Evolutionary conservation across 225 moss, liverwort and hornwort genomes (phyloP), one percentile per base, ranked within the genome.

Genomic region (Rhytidiadelphus loreus): DNA sequence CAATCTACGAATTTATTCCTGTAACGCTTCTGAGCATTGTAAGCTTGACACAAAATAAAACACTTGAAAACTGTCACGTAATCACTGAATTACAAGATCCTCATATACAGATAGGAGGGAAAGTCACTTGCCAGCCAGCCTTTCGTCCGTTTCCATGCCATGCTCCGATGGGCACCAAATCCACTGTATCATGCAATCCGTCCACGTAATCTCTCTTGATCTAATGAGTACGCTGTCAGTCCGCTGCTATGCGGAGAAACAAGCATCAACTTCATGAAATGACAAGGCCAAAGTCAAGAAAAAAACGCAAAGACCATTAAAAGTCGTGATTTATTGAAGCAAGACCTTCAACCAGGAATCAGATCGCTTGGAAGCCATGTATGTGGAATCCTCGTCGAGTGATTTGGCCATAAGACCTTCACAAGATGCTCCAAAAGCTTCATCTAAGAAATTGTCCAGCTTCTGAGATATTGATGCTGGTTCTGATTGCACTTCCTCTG

Each of bases 71-170:
- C 32, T 56, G 33, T 84, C 86, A 82, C 26, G 33, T 86, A 5
- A 48, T 63, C 57, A 91, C 64, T 48, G 25, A 62, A 60, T 16
- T 80, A 64, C 37, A 87, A 80, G 59, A 83, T 44, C 84, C 50
- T 61, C 64, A 33, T 69, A 29, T 77, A 29, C n/a, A 85, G 43
- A 92, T 82, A 77, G n/a, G 28, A 84, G 37, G n/a, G 52, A 77
- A 74, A 87, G 58, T 64, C 87, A 91, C 95, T 91, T 90, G 87
- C 97, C 97, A 97, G 89, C 97, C 97, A 89, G 96, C 97, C 90
- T 97, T 97, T 87, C 97, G 93, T 86, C 97, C 96, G 87, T 96
- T 97, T 39, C 97, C 97, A 90, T 96, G 93, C 97, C 97, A 97
- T 66, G 97, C 97, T 92, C 96, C 97, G 81, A 97, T 96, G n/a